Evolutionary conservation across 805 yeast species (phyloP).

Genomic region (Metschnikowia vanudenii): DNA sequence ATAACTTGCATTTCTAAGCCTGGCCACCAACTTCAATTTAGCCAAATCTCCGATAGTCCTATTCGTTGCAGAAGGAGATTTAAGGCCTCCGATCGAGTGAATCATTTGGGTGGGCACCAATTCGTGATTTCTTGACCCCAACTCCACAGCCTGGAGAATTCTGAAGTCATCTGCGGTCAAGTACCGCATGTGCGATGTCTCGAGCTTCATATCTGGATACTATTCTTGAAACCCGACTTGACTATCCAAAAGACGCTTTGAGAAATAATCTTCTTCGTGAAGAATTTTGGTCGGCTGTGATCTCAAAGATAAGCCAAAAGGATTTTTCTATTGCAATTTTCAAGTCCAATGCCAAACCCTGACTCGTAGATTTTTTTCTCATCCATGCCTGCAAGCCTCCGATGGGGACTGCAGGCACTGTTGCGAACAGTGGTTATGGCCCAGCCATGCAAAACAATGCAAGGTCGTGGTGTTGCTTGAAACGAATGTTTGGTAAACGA

Average conservation of each 20-base stretch:
- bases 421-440: too few relatives aligned
- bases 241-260: too few relatives aligned
- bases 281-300: too few relatives aligned
- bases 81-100: constrained; percentile 72
- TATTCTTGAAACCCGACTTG: background rate
- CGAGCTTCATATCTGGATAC: constrained; percentile 70
- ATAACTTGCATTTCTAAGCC: constrained; percentile 85
- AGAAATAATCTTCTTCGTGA: too few relatives aligned
- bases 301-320: too few relatives aligned
- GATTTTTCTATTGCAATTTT: background rate
- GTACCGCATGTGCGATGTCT: constrained; percentile 91
- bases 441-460: too few relatives aligned
- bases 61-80: constrained; percentile 73
- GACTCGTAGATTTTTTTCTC: too few relatives aligned
- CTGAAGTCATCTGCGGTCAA: constrained; percentile 87
- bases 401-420: constrained; percentile 3
- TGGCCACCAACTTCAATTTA: constrained; percentile 72
- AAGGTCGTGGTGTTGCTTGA: background rate
- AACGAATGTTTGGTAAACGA: constrained; percentile 16
- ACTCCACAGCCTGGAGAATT: constrained; percentile 84
- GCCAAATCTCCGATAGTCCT: constrained; percentile 83
- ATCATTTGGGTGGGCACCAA: constrained; percentile 88
- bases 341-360: too few relatives aligned
- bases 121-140: constrained; percentile 90
- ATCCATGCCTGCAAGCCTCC: background rate